These are phyloP conservation scores for Daedalea quercina DNA, from an alignment of 768 basidiomycete genomes.

Conservation along the genomic window DNA sequence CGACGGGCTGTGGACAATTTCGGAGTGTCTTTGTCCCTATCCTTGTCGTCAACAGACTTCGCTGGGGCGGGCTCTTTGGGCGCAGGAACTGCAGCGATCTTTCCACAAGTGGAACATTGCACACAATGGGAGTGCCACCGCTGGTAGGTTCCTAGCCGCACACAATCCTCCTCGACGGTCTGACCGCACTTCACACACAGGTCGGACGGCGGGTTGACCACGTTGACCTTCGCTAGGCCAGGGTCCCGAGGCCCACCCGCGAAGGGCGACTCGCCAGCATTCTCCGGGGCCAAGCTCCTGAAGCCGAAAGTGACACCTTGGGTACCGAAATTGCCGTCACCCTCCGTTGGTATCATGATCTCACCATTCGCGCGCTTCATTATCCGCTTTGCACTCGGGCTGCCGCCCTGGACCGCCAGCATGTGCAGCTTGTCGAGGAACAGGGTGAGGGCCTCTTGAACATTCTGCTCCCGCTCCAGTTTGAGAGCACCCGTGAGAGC, in stretches of 20 bases:
- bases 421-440: slow-evolving; percentile 93
- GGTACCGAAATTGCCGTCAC: slow-evolving; percentile 60
- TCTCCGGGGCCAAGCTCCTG: slow-evolving; percentile 84
- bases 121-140: slow-evolving; percentile 96
- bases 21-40: slow-evolving; percentile 34
- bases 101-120: slow-evolving; percentile 78
- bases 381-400: slow-evolving; percentile 69
- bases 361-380: slow-evolving; percentile 74
- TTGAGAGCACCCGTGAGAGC: slow-evolving; percentile 94
- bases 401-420: slow-evolving; percentile 80
- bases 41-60: slow-evolving; percentile 32
- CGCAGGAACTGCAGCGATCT: slow-evolving; percentile 56
- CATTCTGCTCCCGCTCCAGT: slow-evolving; percentile 84
- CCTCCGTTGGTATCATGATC: slow-evolving; percentile 27
- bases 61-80: slow-evolving; percentile 45
- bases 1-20: slow-evolving; percentile 63
- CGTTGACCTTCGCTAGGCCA: slow-evolving; percentile 42
- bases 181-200: slow-evolving; percentile 82
- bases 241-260: slow-evolving; percentile 37
- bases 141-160: slow-evolving; percentile 90
- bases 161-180: slow-evolving; percentile 97
- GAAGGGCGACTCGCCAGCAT: slow-evolving; percentile 85
- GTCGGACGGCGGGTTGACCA: slow-evolving; percentile 78
- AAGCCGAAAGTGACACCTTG: slow-evolving; percentile 90
- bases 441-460: slow-evolving; percentile 75